Conservation (phyloP, 2,329 filamentous ascomycete genomes). For the Xylaria sp. region DNA sequence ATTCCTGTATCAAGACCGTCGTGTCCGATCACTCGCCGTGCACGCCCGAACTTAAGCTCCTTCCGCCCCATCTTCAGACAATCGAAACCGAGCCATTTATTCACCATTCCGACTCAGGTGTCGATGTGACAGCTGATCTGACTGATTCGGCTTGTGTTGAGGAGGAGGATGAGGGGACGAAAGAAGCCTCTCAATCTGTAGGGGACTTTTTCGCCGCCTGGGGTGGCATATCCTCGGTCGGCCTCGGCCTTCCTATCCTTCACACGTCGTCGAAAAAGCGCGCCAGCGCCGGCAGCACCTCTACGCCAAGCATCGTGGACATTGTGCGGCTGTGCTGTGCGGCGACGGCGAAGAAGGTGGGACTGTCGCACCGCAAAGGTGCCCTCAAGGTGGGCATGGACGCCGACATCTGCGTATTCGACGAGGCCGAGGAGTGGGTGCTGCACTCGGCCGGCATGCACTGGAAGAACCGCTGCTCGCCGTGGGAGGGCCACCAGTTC, state of each 20-base stretch:
- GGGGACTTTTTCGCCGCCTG: conserved; percentile 96
- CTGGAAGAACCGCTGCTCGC: conserved; percentile 90
- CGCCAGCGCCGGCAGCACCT: conserved; percentile 48
- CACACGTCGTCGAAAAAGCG: conserved; percentile 75
- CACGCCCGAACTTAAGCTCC: conserved; percentile 89
- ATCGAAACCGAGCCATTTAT: conserved; percentile 39
- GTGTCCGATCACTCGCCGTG: conserved; percentile 97
- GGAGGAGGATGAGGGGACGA: conserved; percentile 40
- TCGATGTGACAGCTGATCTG: conserved; percentile 49
- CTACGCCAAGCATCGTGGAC: conserved; percentile 64
- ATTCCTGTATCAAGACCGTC: conserved; percentile 86
- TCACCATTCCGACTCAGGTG: conserved; percentile 55
- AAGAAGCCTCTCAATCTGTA: conserved; percentile 41
- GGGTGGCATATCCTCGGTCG: conserved; percentile 95
- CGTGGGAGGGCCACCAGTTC: conserved; percentile 82
- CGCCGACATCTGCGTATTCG: conserved; percentile 90
- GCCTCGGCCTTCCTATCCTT: conserved; percentile 87
- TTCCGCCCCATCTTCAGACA: conserved; percentile 71
- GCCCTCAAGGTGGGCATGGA: conserved; percentile 80
- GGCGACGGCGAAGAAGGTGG: conserved; percentile 88
- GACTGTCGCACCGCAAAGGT: conserved; percentile 80
- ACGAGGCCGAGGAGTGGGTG: conserved; percentile 78
- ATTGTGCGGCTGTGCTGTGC: conserved; percentile 83
- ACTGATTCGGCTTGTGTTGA: too few relatives aligned
- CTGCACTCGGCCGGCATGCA: conserved; percentile 80